phyloP scores from a whole-genome alignment of 371 early-diverging fungal genomes.

The Mucor mucedo region DNA sequence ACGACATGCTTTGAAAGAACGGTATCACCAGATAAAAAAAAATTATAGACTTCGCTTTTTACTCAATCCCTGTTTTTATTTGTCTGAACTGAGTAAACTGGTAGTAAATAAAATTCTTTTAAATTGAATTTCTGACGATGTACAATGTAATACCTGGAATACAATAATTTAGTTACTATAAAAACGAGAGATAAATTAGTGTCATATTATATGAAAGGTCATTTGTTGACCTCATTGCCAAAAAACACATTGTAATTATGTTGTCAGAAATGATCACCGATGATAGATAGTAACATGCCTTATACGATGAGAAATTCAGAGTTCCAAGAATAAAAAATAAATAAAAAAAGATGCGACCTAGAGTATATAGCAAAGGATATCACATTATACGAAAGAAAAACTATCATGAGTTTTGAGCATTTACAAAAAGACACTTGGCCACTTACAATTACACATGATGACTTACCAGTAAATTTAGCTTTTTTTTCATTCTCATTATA shows the following conservation, averaged over 20 bases:
- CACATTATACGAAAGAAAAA: too few species aligned
- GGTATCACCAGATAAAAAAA: not conserved
- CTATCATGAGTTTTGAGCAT: too few species aligned
- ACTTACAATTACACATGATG: too few species aligned
- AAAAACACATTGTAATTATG: not conserved
- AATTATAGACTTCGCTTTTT: not conserved
- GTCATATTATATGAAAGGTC: not conserved
- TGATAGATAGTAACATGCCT: not conserved
- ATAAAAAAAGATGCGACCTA: too few species aligned
- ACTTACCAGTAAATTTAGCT: too few species aligned
- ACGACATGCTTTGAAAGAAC: not conserved
- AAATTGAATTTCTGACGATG: too few species aligned
- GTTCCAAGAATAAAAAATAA: not conserved
- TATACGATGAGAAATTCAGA: not conserved
- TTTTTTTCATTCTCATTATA: too few species aligned
- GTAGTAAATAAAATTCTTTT: too few species aligned
- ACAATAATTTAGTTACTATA: not conserved
- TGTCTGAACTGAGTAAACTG: not conserved
- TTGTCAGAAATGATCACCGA: conserved; percentile 2
- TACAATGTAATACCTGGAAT: not conserved
- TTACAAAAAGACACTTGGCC: too few species aligned
- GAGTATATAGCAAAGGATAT: too few species aligned
- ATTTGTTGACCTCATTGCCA: not conserved
- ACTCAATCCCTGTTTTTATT: not conserved
- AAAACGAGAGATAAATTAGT: not conserved